Conservation (phyloP, 1,284 basidiomycete species). For the Tilletiopsis washingtonensis region DNA sequence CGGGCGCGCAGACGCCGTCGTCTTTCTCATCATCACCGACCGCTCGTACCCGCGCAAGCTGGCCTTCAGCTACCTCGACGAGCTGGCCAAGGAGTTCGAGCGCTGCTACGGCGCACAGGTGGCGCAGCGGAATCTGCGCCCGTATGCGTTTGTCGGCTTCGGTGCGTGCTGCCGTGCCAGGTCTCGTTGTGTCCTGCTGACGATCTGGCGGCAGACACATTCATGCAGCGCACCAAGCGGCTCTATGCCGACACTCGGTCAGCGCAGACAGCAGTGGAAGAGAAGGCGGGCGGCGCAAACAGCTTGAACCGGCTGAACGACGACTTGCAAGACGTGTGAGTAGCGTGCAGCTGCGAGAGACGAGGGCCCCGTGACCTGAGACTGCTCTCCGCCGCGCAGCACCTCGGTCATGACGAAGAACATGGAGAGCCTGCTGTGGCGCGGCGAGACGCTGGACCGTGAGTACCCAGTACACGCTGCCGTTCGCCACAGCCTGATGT, state of each 20-base stretch:
- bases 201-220: constrained; percentile 65
- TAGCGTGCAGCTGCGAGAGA: too few relatives aligned
- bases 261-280: constrained; percentile 60
- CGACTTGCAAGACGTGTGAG: constrained; percentile 79
- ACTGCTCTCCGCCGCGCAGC: background rate
- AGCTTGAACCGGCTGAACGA: constrained; percentile 84
- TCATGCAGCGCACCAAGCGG: constrained; percentile 95
- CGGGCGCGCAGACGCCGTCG: constrained; percentile 53
- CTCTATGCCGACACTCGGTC: constrained; percentile 89
- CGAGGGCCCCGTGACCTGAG: too few relatives aligned
- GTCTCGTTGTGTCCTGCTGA: background rate
- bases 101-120: constrained; percentile 45
- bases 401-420: constrained; percentile 99
- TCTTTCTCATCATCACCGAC: constrained; percentile 91
- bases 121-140: constrained; percentile 35
- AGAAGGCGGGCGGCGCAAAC: constrained; percentile 30
- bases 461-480: constrained; percentile 5
- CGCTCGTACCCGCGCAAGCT: constrained; percentile 95
- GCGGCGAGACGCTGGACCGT: constrained; percentile 90
- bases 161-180: constrained; percentile 3
- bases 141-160: constrained; percentile 44
- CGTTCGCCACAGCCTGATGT: background rate
- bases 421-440: constrained; percentile 98
- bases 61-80: constrained; percentile 94
- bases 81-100: constrained; percentile 87